These are phyloP conservation scores for Zymoseptoria ardabiliae DNA, from an alignment of 2,329 filamentous ascomycete genomes.

Conservation along the genomic window DNA sequence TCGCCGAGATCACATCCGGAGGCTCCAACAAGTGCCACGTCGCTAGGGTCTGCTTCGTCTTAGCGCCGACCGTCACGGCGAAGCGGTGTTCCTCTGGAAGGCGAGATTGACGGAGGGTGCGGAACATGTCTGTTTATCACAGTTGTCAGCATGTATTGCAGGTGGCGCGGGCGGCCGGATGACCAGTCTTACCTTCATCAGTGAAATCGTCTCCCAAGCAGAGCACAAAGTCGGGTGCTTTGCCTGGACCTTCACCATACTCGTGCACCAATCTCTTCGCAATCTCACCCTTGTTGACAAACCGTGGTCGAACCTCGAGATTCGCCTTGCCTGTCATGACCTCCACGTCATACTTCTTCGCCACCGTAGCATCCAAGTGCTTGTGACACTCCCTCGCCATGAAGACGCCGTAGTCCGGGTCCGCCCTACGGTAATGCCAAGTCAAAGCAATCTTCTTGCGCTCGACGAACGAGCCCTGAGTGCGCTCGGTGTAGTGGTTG, in stretches of 20 bases:
- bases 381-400: slow-evolving; percentile 74
- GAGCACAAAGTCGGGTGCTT: slow-evolving; percentile 73
- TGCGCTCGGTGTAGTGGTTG: slow-evolving; percentile 79
- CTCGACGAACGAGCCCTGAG: slow-evolving; percentile 89
- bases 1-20: slow-evolving; percentile 62
- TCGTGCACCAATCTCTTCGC: slow-evolving; percentile 71
- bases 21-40: slow-evolving; percentile 87
- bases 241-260: slow-evolving; percentile 52
- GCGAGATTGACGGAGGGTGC: slow-evolving; percentile 57
- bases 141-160: slow-evolving; percentile 16
- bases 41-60: slow-evolving; percentile 84
- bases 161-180: neutral
- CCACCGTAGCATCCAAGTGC: slow-evolving; percentile 69
- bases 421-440: slow-evolving; percentile 92
- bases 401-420: slow-evolving; percentile 74
- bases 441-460: slow-evolving; percentile 89
- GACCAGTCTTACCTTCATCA: slow-evolving; percentile 66
- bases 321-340: slow-evolving; percentile 98
- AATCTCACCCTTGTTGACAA: slow-evolving; percentile 98
- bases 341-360: slow-evolving; percentile 78
- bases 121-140: slow-evolving; percentile 62
- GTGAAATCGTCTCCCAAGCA: slow-evolving; percentile 95
- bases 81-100: slow-evolving; percentile 64
- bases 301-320: slow-evolving; percentile 89
- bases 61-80: slow-evolving; percentile 84